Evolutionary conservation across 2,329 filamentous ascomycete genomes (phyloP), one percentile per base, ranked within the genome.

Genomic region (Atkinsonella texensis): DNA sequence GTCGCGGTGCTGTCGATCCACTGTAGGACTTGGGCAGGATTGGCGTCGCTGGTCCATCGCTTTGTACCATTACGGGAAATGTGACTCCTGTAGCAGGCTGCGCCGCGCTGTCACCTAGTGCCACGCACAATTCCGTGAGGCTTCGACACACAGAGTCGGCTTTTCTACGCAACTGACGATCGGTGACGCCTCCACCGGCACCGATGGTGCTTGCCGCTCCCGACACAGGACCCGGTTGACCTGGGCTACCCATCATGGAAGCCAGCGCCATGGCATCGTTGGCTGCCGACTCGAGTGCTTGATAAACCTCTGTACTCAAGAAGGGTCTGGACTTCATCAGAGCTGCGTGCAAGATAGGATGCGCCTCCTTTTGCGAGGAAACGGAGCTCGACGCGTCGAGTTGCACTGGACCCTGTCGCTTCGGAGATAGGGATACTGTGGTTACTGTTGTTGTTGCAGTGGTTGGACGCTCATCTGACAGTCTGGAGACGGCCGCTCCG

Each of bases 371-470:
- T 12, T 73, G 71, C 2, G 66, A 65, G 1, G 67, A 72, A 8
- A 67, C 67, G 51, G 66, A 71, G 35, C 67, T 69, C 31, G 69
- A 63, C 18, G 74, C 74, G 18, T 67, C 65, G 4, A 55, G 45
- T 17, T 63, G 63, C 5, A 53, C 55, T 13, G 53, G 58, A 18
- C 53, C 58, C n/a, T 61, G 57, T 59, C 86, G 82, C 63, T 90
- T 91, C 0, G 93, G 93, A 0, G 91, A 96, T 1, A 84, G 87
- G 7, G 90, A 96, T 60, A 95, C 79, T 1, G 90, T 95, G 0
- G 93, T 97, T 6, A 87, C 83, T 13, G 87, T 89, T 0, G 93
- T 97, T 9, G 87, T 91, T 44, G 93, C 93, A 7, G 93, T 97
- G 15, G 85, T 81, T 4, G 93, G 93, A 53, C 93, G 79, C 53